Evolutionary conservation across 345 rosid genomes (phyloP).

Genomic region (Nasturtium officinale): DNA sequence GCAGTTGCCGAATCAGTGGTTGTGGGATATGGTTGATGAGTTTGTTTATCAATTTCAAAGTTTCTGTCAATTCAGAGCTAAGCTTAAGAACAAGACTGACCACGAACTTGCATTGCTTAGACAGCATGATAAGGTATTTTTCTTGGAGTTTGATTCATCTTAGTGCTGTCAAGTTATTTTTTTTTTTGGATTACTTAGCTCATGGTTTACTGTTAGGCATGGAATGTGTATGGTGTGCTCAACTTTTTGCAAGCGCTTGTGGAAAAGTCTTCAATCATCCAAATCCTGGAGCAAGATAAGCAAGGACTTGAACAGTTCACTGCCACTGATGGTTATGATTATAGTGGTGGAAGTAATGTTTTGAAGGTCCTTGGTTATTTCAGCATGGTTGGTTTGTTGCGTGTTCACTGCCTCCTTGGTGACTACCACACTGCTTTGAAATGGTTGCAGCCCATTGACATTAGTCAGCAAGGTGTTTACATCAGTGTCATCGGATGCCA

Average conservation of each 20-base stretch:
- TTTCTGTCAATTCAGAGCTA: slow-evolving; percentile 94
- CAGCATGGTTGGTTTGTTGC: slow-evolving; percentile 93
- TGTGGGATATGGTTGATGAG: slow-evolving; percentile 99
- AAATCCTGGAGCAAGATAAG: slow-evolving; percentile 92
- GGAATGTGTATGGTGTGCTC: slow-evolving; percentile 99
- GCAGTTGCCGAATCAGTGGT: slow-evolving; percentile 98
- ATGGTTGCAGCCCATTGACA: slow-evolving; percentile 92
- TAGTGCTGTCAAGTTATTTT: not conserved
- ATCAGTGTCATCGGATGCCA: slow-evolving; percentile 93
- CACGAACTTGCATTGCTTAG: slow-evolving; percentile 80
- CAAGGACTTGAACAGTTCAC: slow-evolving; percentile 93
- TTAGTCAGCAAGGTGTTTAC: slow-evolving; percentile 91
- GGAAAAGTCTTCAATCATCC: slow-evolving; percentile 83
- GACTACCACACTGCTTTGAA: slow-evolving; percentile 96
- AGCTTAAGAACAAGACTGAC: slow-evolving; percentile 91
- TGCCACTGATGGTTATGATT: slow-evolving; percentile 95
- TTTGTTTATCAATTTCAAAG: slow-evolving; percentile 98
- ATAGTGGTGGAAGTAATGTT: slow-evolving; percentile 93
- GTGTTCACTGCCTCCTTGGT: slow-evolving; percentile 95
- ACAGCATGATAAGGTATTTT: slow-evolving; percentile 72
- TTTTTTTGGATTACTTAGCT: not conserved
- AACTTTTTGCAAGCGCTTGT: slow-evolving; percentile 97
- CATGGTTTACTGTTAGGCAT: slow-evolving; percentile 49
- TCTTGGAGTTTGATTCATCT: not conserved
- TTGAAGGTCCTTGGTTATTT: slow-evolving; percentile 96